Evolutionary conservation across 2,329 filamentous ascomycete species (phyloP), one percentile per base, ranked within the genome.

Genomic region (Talaromyces sp.): DNA sequence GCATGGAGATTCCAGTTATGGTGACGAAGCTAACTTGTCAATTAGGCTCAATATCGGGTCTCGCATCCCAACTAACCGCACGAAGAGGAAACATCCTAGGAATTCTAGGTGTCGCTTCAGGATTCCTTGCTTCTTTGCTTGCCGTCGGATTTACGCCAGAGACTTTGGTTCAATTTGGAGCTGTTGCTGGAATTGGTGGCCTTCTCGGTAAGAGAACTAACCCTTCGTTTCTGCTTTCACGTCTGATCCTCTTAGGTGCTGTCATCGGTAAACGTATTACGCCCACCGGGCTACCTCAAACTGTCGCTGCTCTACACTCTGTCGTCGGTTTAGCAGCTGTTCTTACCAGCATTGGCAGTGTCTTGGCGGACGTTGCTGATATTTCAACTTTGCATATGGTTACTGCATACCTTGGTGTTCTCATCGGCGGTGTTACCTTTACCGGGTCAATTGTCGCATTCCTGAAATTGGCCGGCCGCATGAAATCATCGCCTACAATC

Each of bases 391-490:
- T 96, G 10, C 92, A 96, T 70, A 84, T 96, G 70, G 90, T 96
- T 1, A 92, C 90, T 2, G 92, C 89, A 0, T 96, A 96, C 69
- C 78, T 96, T 0, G 92, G 92, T 57, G 92, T 96, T 7, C 78
- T 96, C 0, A 96, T 96, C 58, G 91, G 86, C 66, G 92, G 92
- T 60, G 87, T 96, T 36, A 96, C 92, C 0, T 96, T 96, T 71
- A 96, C 92, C 0, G 92, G 92, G 2, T 95, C 91, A 2, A 88
- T 96, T 57, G 90, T 96, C 0, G 92, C 92, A 0, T 96, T 96
- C 76, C 75, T 96, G 71, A 96, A 96, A 74, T 85, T 96, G 1
- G 88, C 90, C 0, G 92, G 91, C 2, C 87, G 82, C 64, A 92
- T 96, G 87, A 89, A 89, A 0, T 96, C 91, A 0, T 86, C 84